Conservation (phyloP, 202 grass and related monocot species). For the Carex sylvatica region DNA sequence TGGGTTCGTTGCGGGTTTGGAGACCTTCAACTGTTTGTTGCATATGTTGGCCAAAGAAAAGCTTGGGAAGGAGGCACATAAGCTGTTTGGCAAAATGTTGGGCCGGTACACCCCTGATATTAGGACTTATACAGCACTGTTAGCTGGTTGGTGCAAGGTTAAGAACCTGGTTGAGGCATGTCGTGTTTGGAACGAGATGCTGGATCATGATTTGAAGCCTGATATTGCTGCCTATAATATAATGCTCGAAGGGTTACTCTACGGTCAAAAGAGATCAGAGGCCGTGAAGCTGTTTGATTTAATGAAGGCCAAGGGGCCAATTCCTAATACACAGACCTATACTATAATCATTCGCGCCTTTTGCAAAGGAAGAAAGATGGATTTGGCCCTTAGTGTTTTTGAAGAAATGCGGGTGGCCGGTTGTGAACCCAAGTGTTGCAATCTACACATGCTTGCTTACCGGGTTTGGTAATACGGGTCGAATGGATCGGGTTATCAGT, state of each 20-base stretch:
- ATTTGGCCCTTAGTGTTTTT: conserved; percentile 58
- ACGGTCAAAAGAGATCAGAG: conserved; percentile 60
- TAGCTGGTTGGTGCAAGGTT: conserved; percentile 68
- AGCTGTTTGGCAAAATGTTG: conserved; percentile 64
- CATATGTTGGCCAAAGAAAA: conserved; percentile 51
- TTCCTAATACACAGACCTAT: conserved; percentile 72
- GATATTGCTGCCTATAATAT: conserved; percentile 68
- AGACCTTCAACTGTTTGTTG: conserved; percentile 83
- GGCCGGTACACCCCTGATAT: conserved; percentile 47
- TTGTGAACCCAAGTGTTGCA: conserved; percentile 44
- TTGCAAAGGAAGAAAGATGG: conserved; percentile 81
- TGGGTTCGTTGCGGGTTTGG: conserved; percentile 55
- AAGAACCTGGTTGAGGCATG: conserved; percentile 74
- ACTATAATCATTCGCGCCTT: conserved; percentile 65
- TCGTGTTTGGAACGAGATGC: conserved; percentile 77
- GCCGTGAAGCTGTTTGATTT: conserved; percentile 86
- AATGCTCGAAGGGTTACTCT: conserved; percentile 75
- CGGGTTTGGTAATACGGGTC: conserved; percentile 67
- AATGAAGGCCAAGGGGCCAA: conserved; percentile 86
- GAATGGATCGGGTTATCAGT: conserved; percentile 70
- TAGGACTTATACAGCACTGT: conserved; percentile 55
- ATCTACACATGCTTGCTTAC: conserved; percentile 85
- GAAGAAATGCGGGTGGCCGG: conserved; percentile 53
- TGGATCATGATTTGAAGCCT: conserved; percentile 64
- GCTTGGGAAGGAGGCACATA: conserved; percentile 61